Conservation (phyloP, 2,329 filamentous ascomycete genomes). For the Calonectria pauciramosa region DNA sequence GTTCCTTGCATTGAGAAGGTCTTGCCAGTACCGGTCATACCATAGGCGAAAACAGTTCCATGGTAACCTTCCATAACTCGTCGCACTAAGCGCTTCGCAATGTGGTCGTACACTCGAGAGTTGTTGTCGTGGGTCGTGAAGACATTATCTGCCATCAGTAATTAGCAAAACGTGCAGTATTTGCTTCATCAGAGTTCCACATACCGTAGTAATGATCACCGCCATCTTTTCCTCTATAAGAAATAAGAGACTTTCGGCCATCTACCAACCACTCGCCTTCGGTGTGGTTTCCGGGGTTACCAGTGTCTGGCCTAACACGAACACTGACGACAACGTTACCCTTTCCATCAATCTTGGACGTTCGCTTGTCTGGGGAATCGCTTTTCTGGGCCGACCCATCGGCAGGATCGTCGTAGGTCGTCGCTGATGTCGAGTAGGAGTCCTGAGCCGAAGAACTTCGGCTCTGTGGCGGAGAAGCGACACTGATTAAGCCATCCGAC, state of each 20-base stretch:
- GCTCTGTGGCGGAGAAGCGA: slow-evolving; percentile 88
- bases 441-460: slow-evolving; percentile 92
- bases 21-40: slow-evolving; percentile 99
- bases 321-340: slow-evolving; percentile 98
- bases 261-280: slow-evolving; percentile 95
- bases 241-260: slow-evolving; percentile 83
- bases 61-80: slow-evolving; percentile 99
- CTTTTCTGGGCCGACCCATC: slow-evolving; percentile 62
- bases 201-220: slow-evolving; percentile 94
- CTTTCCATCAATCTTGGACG: slow-evolving; percentile 78
- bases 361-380: slow-evolving; percentile 58
- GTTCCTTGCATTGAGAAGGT: slow-evolving; percentile 99
- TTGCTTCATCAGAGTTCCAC: slow-evolving; percentile 44
- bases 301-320: slow-evolving; percentile 87
- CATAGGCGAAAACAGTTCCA: slow-evolving; percentile 97
- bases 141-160: slow-evolving; percentile 81
- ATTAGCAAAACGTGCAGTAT: slow-evolving; percentile 26
- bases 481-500: slow-evolving; percentile 81
- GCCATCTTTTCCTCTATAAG: slow-evolving; percentile 88
- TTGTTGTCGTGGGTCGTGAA: slow-evolving; percentile 96
- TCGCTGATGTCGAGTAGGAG: slow-evolving; percentile 91
- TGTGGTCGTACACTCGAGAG: slow-evolving; percentile 92
- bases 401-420: slow-evolving; percentile 85
- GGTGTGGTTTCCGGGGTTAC: slow-evolving; percentile 69
- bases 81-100: slow-evolving; percentile 92